These are phyloP conservation scores for Cyathus striatus DNA, from an alignment of 768 basidiomycete species.

Conservation along the genomic window DNA sequence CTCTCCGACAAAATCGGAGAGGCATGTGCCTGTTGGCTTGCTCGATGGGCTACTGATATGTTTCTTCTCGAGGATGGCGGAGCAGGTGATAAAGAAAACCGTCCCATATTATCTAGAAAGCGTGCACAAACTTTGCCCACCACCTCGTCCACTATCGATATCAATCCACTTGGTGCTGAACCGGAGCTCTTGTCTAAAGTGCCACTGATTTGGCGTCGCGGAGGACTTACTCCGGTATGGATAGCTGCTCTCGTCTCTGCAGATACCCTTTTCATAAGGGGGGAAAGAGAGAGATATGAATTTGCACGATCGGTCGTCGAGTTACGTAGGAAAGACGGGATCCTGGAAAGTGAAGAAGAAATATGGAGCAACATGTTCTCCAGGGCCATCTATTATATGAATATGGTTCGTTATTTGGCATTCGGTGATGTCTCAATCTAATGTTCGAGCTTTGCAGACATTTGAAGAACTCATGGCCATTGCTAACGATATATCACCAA, in stretches of 20 bases:
- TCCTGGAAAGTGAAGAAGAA: slow-evolving; percentile 58
- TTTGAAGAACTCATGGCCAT: slow-evolving; percentile 77
- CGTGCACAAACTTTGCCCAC: slow-evolving; percentile 14
- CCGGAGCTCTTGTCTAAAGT: slow-evolving; percentile 10
- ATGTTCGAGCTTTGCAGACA: slow-evolving; percentile 35
- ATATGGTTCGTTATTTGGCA: slow-evolving; percentile 57
- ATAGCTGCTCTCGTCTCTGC: slow-evolving; percentile 68
- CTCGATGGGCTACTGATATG: slow-evolving; percentile 81
- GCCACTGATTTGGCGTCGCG: slow-evolving; percentile 68
- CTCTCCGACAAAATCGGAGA: slow-evolving; percentile 90
- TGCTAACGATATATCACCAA: slow-evolving; percentile 70
- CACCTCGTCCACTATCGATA: slow-evolving; percentile 6
- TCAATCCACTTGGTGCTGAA: slow-evolving; percentile 6
- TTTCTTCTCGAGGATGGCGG: slow-evolving; percentile 55
- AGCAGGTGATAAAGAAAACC: slow-evolving; percentile 5
- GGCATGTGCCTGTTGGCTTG: slow-evolving; percentile 82
- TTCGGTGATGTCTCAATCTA: neutral
- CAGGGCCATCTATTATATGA: slow-evolving; percentile 77
- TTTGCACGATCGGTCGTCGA: slow-evolving; percentile 75
- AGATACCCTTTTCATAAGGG: slow-evolving; percentile 74
- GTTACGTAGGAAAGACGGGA: slow-evolving; percentile 52
- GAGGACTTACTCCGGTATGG: slow-evolving; percentile 72
- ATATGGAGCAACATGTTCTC: slow-evolving; percentile 70
- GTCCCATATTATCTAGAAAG: slow-evolving; percentile 9
- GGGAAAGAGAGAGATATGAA: slow-evolving; percentile 77